phyloP scores from a whole-genome alignment of 306 rosid species.

The Heteromeles arbutifolia region DNA sequence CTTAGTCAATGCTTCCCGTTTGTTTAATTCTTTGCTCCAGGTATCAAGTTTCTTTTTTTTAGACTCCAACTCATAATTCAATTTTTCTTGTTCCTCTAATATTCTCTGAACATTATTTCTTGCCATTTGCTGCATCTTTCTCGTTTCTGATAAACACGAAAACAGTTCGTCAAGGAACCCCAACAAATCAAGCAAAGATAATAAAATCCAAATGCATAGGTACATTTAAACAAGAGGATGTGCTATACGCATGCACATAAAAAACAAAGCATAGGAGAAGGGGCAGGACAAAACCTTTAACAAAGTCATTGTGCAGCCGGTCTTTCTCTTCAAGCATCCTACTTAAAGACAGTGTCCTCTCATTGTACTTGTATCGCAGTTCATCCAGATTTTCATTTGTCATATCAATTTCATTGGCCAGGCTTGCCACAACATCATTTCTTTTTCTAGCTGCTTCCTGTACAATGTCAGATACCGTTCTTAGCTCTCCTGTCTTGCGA shows the following conservation, averaged over 20 bases:
- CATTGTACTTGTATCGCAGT: constrained; percentile 60
- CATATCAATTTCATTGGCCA: constrained; percentile 58
- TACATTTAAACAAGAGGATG: not conserved
- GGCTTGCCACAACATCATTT: constrained; percentile 52
- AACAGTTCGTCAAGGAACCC: not conserved
- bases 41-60: constrained; percentile 73
- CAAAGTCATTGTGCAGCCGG: constrained; percentile 58
- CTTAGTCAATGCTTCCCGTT: constrained; percentile 79
- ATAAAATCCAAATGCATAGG: not conserved
- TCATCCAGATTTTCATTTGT: constrained; percentile 62
- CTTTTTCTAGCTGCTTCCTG: constrained; percentile 63
- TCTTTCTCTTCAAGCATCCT: constrained; percentile 88
- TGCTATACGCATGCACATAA: not conserved
- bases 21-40: constrained; percentile 81
- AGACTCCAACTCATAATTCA: constrained; percentile 65
- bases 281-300: constrained; percentile 51
- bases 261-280: not conserved
- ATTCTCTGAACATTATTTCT: constrained; percentile 56
- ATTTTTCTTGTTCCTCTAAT: constrained; percentile 73
- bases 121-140: constrained; percentile 67
- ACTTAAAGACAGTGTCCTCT: constrained; percentile 66
- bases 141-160: constrained; percentile 46
- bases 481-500: constrained; percentile 63
- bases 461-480: constrained; percentile 72
- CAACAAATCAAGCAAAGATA: not conserved